phyloP scores from a whole-genome alignment of 805 yeast genomes.

The Candida incommunis region DNA sequence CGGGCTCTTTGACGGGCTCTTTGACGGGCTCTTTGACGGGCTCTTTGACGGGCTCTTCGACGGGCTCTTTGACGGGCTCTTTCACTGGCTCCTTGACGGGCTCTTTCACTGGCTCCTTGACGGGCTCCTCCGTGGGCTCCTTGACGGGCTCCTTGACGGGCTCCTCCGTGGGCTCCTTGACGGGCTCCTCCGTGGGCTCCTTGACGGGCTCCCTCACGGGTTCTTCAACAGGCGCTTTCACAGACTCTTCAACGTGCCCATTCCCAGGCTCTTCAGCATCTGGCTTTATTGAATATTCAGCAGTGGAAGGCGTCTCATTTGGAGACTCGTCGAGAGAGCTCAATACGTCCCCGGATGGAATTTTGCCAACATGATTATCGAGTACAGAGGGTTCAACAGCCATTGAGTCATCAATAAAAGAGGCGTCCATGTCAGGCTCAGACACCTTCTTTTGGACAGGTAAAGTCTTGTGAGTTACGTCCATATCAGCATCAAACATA shows the following conservation, averaged over 20 bases:
- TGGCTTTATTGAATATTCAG: neutral
- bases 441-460: neutral
- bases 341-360: neutral
- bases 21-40: neutral
- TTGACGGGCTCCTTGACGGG: neutral
- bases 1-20: neutral
- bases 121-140: neutral
- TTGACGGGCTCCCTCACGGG: neutral
- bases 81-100: neutral
- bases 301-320: neutral
- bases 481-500: slow-evolving; percentile 9
- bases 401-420: neutral
- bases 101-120: neutral
- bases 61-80: slow-evolving; percentile 1
- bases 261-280: slow-evolving; percentile 4
- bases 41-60: slow-evolving; percentile 7
- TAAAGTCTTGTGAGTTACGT: neutral
- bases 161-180: neutral
- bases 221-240: slow-evolving; percentile 1
- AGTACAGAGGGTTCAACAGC: neutral
- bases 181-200: neutral
- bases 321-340: neutral
- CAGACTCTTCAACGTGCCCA: slow-evolving; percentile 3
- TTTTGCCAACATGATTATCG: neutral
- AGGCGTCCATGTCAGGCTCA: slow-evolving; percentile 9